Conservation (phyloP, 169 alveolate species). For the Plasmodium berghei region DNA sequence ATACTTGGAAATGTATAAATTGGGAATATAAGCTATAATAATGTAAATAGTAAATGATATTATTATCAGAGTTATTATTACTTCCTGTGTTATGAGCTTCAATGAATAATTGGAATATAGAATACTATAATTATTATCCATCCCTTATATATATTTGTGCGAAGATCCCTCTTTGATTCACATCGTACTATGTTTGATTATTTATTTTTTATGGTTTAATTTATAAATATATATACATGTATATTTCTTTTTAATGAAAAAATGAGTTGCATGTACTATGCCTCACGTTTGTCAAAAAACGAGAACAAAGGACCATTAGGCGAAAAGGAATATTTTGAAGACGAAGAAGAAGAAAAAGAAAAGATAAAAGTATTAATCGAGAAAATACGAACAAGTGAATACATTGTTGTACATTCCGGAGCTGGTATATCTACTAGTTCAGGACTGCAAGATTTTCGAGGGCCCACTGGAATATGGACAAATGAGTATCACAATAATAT, state of each 20-base stretch:
- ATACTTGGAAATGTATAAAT: too few relatives aligned
- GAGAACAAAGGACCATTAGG: constrained; percentile 88
- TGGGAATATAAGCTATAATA: too few relatives aligned
- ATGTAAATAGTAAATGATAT: too few relatives aligned
- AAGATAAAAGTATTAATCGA: constrained; percentile 77
- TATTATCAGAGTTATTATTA: too few relatives aligned
- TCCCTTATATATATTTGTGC: too few relatives aligned
- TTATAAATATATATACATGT: too few relatives aligned
- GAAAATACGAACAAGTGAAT: constrained; percentile 76
- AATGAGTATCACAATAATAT: constrained; percentile 66
- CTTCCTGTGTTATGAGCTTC: too few relatives aligned
- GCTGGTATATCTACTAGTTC: constrained; percentile 89
- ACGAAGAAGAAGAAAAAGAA: constrained; percentile 77
- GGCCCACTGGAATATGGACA: constrained; percentile 89
- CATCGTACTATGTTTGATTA: too few relatives aligned
- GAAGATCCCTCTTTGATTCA: too few relatives aligned
- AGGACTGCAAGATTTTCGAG: constrained; percentile 87
- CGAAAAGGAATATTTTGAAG: constrained; percentile 82
- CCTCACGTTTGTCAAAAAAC: constrained; percentile 80
- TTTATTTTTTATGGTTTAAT: too few relatives aligned
- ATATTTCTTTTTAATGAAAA: constrained; percentile 5
- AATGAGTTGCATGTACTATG: constrained; percentile 79
- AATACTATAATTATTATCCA: too few relatives aligned
- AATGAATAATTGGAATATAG: too few relatives aligned
- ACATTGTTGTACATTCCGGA: constrained; percentile 84